Conservation (phyloP, 2,329 filamentous ascomycete genomes). For the Chaetothyriales sp. region DNA sequence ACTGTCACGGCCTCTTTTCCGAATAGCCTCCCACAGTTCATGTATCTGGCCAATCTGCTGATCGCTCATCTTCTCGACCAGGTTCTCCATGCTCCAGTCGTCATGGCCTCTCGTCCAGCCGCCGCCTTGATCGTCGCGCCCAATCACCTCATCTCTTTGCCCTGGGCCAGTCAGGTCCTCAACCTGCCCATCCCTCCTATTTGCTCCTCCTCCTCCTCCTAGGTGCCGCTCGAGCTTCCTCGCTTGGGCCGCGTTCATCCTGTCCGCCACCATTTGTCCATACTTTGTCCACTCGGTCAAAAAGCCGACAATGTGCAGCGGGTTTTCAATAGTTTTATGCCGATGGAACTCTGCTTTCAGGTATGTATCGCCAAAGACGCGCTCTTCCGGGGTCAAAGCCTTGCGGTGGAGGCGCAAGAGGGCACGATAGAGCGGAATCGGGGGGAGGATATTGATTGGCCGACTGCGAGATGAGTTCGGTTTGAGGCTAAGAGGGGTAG, state of each 20-base stretch:
- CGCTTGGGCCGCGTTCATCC: constrained; percentile 56
- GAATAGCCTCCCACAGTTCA: constrained; percentile 77
- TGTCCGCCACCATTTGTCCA: constrained; percentile 80
- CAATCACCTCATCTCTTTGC: neutral
- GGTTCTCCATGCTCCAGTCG: constrained; percentile 1
- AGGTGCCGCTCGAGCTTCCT: constrained; percentile 96
- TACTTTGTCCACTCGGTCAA: constrained; percentile 94
- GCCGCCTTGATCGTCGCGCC: neutral
- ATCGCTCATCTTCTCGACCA: constrained; percentile 90
- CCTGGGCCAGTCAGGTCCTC: neutral
- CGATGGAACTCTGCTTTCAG: constrained; percentile 83
- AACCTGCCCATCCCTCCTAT: constrained; percentile 83
- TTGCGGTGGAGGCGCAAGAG: constrained; percentile 75
- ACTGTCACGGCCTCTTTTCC: constrained; percentile 35
- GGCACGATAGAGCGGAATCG: constrained; percentile 76
- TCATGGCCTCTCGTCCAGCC: neutral
- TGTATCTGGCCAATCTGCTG: constrained; percentile 89
- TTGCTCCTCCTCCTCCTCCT: no score
- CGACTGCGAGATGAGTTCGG: constrained; percentile 17
- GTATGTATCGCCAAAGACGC: constrained; percentile 79
- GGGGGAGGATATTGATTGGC: constrained; percentile 60
- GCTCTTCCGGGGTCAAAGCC: constrained; percentile 55
- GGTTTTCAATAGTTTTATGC: constrained; percentile 73
- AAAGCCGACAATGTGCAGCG: constrained; percentile 86
- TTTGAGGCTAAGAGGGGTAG: neutral